These are phyloP conservation scores for Fraxinus platypoda DNA, from an alignment of 305 asterid species.

Conservation along the genomic window DNA sequence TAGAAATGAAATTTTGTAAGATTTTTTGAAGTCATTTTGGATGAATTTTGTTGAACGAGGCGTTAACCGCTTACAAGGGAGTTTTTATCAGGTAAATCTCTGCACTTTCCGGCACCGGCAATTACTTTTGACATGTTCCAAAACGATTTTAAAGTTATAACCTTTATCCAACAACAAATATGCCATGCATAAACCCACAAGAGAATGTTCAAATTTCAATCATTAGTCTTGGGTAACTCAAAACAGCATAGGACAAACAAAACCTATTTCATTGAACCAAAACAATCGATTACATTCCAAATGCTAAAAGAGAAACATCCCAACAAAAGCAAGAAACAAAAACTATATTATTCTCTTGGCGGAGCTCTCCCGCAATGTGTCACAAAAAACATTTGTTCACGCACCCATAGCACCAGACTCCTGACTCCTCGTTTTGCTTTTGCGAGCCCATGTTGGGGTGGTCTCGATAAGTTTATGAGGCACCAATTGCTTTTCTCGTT, in stretches of 20 bases:
- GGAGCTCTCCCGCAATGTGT: neutral
- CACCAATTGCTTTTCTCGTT: conserved; percentile 67
- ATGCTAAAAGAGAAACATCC: neutral
- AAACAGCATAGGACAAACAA: neutral
- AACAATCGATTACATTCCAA: neutral
- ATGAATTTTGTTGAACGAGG: no score
- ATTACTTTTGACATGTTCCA: neutral
- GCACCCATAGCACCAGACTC: conserved; percentile 32
- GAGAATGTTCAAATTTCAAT: neutral
- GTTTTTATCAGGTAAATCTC: neutral
- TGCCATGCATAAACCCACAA: neutral
- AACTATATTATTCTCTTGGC: conserved; percentile 1
- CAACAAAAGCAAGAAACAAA: neutral
- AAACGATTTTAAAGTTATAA: neutral
- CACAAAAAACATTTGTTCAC: conserved; percentile 13
- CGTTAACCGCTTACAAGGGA: neutral
- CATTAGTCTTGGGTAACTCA: neutral
- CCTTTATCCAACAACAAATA: neutral
- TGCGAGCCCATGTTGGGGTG: conserved; percentile 88
- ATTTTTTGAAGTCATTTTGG: no score
- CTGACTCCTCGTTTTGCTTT: conserved; percentile 40
- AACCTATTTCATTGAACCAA: neutral
- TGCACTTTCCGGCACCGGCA: no score
- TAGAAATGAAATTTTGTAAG: no score
- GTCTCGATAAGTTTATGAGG: conserved; percentile 84